A percentile compares a stretch with the other conserved stretches of the same genome.
These are phyloP conservation scores for Annulohypoxylon moriforme DNA, from an alignment of 495 filamentous ascomycete species.

Conservation along the genomic window DNA sequence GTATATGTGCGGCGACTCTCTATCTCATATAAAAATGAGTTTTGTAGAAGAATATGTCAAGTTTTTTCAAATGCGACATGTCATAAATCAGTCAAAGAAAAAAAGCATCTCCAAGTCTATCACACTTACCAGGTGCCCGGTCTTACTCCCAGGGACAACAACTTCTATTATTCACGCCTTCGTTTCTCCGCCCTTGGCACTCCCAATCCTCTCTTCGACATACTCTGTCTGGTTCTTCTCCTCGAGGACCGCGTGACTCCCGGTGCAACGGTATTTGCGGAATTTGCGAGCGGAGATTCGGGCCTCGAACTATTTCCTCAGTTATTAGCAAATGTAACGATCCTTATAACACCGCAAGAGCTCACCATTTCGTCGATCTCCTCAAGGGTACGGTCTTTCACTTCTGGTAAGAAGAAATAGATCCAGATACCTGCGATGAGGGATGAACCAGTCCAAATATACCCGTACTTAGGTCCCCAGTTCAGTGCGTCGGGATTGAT, in stretches of 20 bases:
- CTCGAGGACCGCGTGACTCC: slow-evolving; percentile 27
- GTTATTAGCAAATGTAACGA: not conserved
- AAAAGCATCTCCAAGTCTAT: not conserved
- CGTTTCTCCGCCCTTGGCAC: not conserved
- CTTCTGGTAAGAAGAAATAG: slow-evolving; percentile 65
- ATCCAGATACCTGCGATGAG: slow-evolving; percentile 57
- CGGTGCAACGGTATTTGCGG: slow-evolving; percentile 58
- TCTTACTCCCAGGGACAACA: not conserved
- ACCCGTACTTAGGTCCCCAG: slow-evolving; percentile 69
- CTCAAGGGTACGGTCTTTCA: slow-evolving; percentile 63
- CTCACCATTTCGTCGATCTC: slow-evolving; percentile 67
- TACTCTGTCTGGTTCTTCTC: slow-evolving; percentile 37
- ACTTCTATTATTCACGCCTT: not conserved
- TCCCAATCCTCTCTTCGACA: slow-evolving; percentile 26
- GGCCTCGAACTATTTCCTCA: slow-evolving; percentile 55
- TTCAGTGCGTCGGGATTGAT: slow-evolving; percentile 67
- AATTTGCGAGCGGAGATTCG: slow-evolving; percentile 60
- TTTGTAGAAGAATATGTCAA: not conserved
- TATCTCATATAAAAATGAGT: not conserved
- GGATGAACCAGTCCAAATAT: slow-evolving; percentile 62
- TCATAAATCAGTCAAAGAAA: not conserved
- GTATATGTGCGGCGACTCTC: no score
- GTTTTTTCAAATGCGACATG: not conserved
- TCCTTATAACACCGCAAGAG: not conserved
- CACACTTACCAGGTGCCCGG: not conserved